Evolutionary conservation across 495 filamentous ascomycete species (phyloP), one percentile per base, ranked within the genome.

Genomic region (Platismatia glauca): DNA sequence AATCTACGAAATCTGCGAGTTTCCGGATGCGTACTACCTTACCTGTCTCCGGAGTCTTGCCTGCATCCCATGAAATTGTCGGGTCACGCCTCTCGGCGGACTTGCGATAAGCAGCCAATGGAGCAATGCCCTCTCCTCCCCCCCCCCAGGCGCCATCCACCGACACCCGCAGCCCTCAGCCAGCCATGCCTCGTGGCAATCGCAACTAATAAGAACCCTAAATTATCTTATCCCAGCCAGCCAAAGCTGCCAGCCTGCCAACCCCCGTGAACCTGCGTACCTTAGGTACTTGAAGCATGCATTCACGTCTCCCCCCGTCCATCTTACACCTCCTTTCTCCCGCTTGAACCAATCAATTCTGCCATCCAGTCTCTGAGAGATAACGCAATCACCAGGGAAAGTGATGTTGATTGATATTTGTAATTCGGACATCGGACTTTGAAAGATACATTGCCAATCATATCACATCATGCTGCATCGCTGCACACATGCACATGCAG

Each of bases 151-250:
- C 50, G 50, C 50, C 50, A 33, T 33, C 50, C 29, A 53, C 7
- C 50, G 29, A 33, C 50, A 53, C 50, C 50, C 50, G 50, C 50
- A 31, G 50, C 50, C 50, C 16, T 53, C 50, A 53, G 50, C 50
- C 50, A 53, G 50, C 50, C 50, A 53, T 33, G 29, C 50, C 50
- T 53, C 50, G 50, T 53, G 50, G 50, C 50, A 53, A 53, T 53
- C 29, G 50, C 27, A 53, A 53, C 27, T 52, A 53, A 22, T n/a
- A 24, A 53, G 50, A 53, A 53, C 11, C 27, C 50, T 53, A 53
- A 53, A 31, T 33, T 33, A 53, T 53, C 50, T 53, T 53, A 53
- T 53, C 33, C 38, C 35, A 37, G 35, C 35, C 35, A 37, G 35
- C 35, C 35, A 27, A 3, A 3, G 39, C 39, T 16, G 3, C 39